phyloP scores from a whole-genome alignment of 495 filamentous ascomycete species.

The Copromyces sp. region DNA sequence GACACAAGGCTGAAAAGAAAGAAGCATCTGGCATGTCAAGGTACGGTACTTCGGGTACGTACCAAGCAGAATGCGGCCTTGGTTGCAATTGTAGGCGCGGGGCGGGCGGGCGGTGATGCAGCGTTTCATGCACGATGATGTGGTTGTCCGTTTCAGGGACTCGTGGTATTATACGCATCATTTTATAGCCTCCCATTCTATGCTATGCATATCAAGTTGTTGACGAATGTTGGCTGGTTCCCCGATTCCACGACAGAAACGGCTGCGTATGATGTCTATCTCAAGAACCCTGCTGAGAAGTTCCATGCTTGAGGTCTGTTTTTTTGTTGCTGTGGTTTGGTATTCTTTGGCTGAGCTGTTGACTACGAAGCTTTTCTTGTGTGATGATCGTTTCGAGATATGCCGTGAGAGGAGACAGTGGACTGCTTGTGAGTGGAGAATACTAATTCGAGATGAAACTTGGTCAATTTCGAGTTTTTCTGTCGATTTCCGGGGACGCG shows the following conservation, averaged over 20 bases:
- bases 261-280: background rate
- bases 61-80: background rate
- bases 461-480: background rate
- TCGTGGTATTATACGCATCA: no score
- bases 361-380: background rate
- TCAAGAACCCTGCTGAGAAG: background rate
- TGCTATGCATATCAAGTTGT: no score
- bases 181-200: no score
- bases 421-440: background rate
- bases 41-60: background rate
- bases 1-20: background rate
- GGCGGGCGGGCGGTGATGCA: background rate
- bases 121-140: background rate
- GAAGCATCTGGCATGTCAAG: background rate
- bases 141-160: background rate
- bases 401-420: background rate
- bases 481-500: background rate
- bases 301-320: no score
- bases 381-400: background rate
- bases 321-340: background rate
- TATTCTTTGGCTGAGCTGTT: background rate
- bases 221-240: no score
- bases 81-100: background rate
- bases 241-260: background rate
- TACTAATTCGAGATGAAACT: background rate